These are phyloP conservation scores for Chenopodium quinoa DNA, from an alignment of 148 eudicot genomes.

Conservation along the genomic window DNA sequence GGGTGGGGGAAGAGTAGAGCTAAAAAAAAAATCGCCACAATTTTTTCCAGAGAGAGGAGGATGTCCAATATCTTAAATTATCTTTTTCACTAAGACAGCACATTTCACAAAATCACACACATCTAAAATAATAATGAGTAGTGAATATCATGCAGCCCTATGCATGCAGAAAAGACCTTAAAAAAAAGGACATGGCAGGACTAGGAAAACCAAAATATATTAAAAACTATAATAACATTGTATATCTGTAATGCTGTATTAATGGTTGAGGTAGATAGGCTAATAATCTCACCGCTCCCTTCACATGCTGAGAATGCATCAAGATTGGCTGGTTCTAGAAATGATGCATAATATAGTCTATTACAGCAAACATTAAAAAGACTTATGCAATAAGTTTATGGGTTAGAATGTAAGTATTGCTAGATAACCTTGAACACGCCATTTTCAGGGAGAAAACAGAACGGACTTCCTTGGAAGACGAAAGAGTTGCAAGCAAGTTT, in stretches of 20 bases:
- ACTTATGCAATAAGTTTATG: neutral
- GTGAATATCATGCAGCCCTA: neutral
- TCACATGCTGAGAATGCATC: neutral
- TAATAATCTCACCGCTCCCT: neutral
- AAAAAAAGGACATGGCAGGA: neutral
- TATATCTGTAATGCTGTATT: no score
- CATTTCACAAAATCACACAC: neutral
- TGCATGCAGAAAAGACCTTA: neutral
- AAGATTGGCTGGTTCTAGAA: neutral
- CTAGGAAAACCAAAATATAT: neutral
- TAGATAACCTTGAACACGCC: constrained; percentile 71
- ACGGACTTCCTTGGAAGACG: constrained; percentile 92
- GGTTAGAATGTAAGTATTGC: neutral
- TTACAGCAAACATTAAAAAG: neutral
- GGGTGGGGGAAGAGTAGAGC: neutral
- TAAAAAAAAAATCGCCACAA: neutral
- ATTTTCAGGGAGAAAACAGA: constrained; percentile 66
- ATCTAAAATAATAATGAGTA: neutral
- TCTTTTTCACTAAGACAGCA: neutral
- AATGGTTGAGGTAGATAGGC: neutral
- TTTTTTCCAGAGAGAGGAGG: neutral
- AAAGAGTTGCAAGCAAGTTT: constrained; percentile 80
- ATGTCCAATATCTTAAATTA: neutral
- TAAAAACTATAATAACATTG: neutral
- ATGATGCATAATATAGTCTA: neutral